Conservation (phyloP, 2,329 filamentous ascomycete species). For the Triangularia verruculosa region DNA sequence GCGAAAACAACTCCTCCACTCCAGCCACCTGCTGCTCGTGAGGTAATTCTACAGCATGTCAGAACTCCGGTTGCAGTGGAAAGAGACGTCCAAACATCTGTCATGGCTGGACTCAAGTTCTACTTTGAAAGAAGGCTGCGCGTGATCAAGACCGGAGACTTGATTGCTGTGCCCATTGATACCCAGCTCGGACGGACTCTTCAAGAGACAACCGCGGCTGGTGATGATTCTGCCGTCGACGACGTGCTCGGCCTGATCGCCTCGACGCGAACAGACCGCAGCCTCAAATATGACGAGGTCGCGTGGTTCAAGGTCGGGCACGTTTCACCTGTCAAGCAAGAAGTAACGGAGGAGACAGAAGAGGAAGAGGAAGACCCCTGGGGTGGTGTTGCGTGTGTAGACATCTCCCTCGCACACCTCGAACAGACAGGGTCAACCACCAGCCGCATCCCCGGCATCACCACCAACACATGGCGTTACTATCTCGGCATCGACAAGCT, state of each 20-base stretch:
- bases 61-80: conserved; percentile 87
- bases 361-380: conserved; percentile 68
- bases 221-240: conserved; percentile 65
- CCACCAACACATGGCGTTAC: conserved; percentile 80
- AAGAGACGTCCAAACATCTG: conserved; percentile 75
- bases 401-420: conserved; percentile 82
- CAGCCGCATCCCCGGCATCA: conserved; percentile 72
- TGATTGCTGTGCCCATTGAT: conserved; percentile 87
- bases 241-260: conserved; percentile 60
- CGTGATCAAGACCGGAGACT: conserved; percentile 80
- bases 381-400: conserved; percentile 83
- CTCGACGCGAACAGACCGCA: conserved; percentile 30
- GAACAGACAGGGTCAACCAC: conserved; percentile 87
- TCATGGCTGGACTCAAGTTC: conserved; percentile 81
- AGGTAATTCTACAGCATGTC: conserved; percentile 85
- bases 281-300: conserved; percentile 55
- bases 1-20: conserved; percentile 54
- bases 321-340: conserved; percentile 54
- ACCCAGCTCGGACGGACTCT: conserved; percentile 78
- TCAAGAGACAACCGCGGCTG: conserved; percentile 62
- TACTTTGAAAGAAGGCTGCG: conserved; percentile 83
- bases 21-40: conserved; percentile 60
- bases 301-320: conserved; percentile 93
- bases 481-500: conserved; percentile 76
- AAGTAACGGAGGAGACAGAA: conserved; percentile 40